Conservation (phyloP, 805 yeast species). For the Ogataea corticis region DNA sequence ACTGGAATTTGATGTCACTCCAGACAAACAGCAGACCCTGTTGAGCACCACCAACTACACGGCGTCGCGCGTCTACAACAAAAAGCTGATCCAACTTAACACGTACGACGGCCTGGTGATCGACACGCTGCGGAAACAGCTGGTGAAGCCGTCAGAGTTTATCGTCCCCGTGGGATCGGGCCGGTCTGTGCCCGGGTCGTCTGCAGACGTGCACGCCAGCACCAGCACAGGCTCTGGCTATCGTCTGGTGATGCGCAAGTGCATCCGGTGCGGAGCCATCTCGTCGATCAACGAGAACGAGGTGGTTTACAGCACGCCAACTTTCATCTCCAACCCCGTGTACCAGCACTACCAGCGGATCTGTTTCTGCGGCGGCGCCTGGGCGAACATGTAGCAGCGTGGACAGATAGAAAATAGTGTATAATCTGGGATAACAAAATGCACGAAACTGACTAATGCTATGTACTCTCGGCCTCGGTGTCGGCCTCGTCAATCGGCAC, state of each 20-base stretch:
- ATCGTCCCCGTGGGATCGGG: slow-evolving; percentile 8
- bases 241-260: slow-evolving; percentile 30
- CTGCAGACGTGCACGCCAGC: neutral
- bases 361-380: slow-evolving; percentile 77
- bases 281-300: slow-evolving; percentile 36
- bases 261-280: slow-evolving; percentile 37
- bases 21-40: no score
- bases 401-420: neutral
- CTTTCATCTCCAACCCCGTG: slow-evolving; percentile 32
- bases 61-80: slow-evolving; percentile 16
- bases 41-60: slow-evolving; percentile 25
- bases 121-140: slow-evolving; percentile 35
- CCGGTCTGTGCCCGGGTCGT: neutral
- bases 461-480: no score
- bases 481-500: neutral
- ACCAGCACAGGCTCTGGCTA: slow-evolving; percentile 3
- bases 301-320: slow-evolving; percentile 28
- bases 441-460: no score
- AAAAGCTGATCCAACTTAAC: slow-evolving; percentile 21
- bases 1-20: no score
- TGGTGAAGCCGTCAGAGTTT: slow-evolving; percentile 31
- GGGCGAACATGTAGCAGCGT: slow-evolving; percentile 48
- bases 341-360: slow-evolving; percentile 52
- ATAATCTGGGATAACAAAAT: neutral
- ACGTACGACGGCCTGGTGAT: slow-evolving; percentile 31